Conservation (phyloP, 192 early-diverging fungal species). For the Backusella liffmaniae region DNA sequence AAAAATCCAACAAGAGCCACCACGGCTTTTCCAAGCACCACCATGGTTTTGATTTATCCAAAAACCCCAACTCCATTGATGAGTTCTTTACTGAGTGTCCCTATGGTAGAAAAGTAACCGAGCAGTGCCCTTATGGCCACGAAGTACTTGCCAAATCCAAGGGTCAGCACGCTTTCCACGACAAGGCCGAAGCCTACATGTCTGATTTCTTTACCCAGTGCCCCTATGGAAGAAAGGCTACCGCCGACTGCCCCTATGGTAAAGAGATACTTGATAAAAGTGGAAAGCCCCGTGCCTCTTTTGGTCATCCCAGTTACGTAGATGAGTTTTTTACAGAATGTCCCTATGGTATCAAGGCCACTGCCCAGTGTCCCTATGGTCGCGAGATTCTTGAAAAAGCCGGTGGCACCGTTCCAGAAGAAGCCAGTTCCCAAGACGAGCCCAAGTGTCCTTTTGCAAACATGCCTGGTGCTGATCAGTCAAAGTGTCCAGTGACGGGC, state of each 20-base stretch:
- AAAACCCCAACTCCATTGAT: too few species aligned
- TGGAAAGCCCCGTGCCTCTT: neutral
- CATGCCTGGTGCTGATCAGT: neutral
- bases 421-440: neutral
- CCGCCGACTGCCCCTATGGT: neutral
- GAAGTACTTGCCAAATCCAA: neutral
- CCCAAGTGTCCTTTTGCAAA: slow-evolving; percentile 5
- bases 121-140: neutral
- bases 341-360: neutral
- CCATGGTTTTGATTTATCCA: too few species aligned
- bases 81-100: neutral
- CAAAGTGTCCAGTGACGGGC: neutral
- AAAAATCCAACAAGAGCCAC: neutral
- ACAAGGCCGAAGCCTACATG: neutral
- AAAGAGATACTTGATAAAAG: neutral
- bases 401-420: neutral
- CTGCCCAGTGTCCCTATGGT: slow-evolving; percentile 3
- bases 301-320: neutral
- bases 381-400: neutral
- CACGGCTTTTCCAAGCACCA: too few species aligned
- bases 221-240: neutral
- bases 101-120: neutral
- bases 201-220: slow-evolving; percentile 3
- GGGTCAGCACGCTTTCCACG: neutral
- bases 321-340: neutral